Percentiles rank a stretch among this genome's conserved stretches.
Evolutionary conservation across 2,329 filamentous ascomycete genomes (phyloP).

Genomic region (Pseudonectria buxi): DNA sequence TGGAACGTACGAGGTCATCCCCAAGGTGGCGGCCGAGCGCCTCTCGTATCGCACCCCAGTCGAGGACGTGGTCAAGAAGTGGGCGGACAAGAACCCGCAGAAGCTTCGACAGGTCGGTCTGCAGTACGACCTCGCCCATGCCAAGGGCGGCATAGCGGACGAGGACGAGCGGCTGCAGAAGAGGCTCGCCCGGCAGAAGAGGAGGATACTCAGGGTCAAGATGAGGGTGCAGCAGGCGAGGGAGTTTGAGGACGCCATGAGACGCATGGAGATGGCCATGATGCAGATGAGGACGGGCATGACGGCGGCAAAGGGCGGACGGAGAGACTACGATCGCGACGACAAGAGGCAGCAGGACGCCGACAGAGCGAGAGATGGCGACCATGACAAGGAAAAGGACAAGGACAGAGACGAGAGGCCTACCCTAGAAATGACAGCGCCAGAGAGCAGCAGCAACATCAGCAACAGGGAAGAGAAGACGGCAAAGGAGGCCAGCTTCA

Average conservation of each 20-base stretch:
- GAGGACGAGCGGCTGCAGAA: constrained; percentile 35
- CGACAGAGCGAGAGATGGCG: constrained; percentile 3
- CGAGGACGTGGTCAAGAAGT: constrained; percentile 51
- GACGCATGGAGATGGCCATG: constrained; percentile 18
- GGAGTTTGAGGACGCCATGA: constrained; percentile 20
- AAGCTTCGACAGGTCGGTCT: constrained; percentile 57
- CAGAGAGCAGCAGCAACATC: too few species aligned
- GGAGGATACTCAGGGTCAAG: constrained; percentile 19
- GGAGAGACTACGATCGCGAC: background rate
- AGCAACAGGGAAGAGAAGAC: constrained; percentile 4
- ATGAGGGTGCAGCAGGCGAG: constrained; percentile 13
- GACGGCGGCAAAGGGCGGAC: too few species aligned
- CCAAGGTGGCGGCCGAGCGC: constrained; percentile 56
- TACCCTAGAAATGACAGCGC: too few species aligned
- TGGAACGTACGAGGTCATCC: constrained; percentile 60
- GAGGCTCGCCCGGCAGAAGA: constrained; percentile 18
- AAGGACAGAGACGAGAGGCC: constrained; percentile 9
- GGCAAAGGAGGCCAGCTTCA: constrained; percentile 6
- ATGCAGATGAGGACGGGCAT: constrained; percentile 20
- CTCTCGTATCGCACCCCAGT: constrained; percentile 40
- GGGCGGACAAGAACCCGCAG: constrained; percentile 43
- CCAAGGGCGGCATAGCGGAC: constrained; percentile 48
- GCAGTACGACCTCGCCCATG: constrained; percentile 55
- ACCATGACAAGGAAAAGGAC: constrained; percentile 11
- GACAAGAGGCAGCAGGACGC: background rate